Percentiles rank a stretch among this genome's conserved stretches.
Conservation (phyloP, 2,329 filamentous ascomycete species). For the Neonectria punicea region DNA sequence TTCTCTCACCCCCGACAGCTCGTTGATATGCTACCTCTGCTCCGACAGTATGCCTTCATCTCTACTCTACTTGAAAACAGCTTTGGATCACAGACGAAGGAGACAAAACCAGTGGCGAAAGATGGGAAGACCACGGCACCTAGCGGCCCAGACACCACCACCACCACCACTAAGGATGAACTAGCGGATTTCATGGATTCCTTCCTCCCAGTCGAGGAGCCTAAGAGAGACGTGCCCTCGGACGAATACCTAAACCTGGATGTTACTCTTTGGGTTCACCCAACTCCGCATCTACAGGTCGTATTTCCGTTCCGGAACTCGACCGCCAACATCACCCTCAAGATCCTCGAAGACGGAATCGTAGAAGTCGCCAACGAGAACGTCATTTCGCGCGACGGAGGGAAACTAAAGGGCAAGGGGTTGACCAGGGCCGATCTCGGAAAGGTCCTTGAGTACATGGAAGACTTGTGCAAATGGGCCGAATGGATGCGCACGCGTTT, state of each 20-base stretch:
- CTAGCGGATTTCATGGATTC: conserved; percentile 46
- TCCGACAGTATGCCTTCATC: conserved; percentile 81
- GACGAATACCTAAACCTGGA: conserved; percentile 54
- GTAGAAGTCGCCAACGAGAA: conserved; percentile 70
- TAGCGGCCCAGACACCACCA: conserved; percentile 29
- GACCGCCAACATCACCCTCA: conserved; percentile 65
- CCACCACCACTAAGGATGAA: conserved; percentile 46
- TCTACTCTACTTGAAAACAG: conserved; percentile 71
- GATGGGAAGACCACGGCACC: conserved; percentile 14
- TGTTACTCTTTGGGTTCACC: conserved; percentile 63
- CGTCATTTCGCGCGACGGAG: conserved; percentile 41
- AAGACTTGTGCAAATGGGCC: conserved; percentile 64
- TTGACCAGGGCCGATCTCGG: conserved; percentile 57
- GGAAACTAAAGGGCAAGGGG: conserved; percentile 48
- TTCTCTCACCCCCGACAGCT: conserved; percentile 84
- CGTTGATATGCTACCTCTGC: conserved; percentile 75
- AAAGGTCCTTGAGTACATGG: conserved; percentile 58
- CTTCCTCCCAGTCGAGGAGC: background rate
- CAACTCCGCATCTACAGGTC: conserved; percentile 60
- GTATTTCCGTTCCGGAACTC: conserved; percentile 62
- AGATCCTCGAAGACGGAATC: conserved; percentile 68
- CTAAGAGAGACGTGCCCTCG: background rate
- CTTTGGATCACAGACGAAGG: conserved; percentile 57
- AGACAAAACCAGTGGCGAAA: conserved; percentile 24
- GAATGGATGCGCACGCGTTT: conserved; percentile 61